phyloP scores from a whole-genome alignment of 495 filamentous ascomycete species.

The Extremus antarcticus region DNA sequence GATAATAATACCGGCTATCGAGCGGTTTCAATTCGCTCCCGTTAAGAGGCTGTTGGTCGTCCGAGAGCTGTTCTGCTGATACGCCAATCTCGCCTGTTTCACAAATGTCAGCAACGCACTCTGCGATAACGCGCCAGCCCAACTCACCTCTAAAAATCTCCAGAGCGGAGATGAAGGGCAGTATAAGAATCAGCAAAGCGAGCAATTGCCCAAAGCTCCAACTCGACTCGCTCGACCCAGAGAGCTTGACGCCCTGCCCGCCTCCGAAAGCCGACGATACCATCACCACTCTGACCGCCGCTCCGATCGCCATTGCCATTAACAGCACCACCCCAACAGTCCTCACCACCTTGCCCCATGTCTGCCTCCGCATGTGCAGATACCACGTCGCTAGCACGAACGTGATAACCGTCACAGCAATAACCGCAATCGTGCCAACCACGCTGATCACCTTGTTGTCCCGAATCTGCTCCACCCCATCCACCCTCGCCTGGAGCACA shows the following conservation, averaged over 20 bases:
- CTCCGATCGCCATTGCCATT: constrained; percentile 38
- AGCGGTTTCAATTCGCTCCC: not conserved
- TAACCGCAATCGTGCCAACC: constrained; percentile 42
- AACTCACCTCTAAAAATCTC: constrained; percentile 46
- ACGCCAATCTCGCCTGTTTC: not conserved
- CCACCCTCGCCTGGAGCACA: constrained; percentile 33
- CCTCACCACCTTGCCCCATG: constrained; percentile 39
- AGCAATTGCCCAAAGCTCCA: constrained; percentile 51
- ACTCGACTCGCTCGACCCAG: constrained; percentile 39
- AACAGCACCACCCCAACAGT: constrained; percentile 37
- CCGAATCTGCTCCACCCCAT: constrained; percentile 11
- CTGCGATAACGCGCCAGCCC: not conserved
- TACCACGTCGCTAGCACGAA: constrained; percentile 46
- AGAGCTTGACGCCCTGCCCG: constrained; percentile 29
- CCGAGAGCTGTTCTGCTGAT: not conserved
- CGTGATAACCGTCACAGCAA: constrained; percentile 39
- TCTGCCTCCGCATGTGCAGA: constrained; percentile 36
- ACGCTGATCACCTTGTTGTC: constrained; percentile 34
- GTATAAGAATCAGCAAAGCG: constrained; percentile 39
- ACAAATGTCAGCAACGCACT: not conserved
- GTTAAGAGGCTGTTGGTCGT: not conserved
- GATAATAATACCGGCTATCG: not conserved
- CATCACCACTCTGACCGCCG: constrained; percentile 39
- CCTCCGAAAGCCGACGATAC: constrained; percentile 43
- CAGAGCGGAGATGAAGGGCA: constrained; percentile 43